Evolutionary conservation across 2,329 filamentous ascomycete species (phyloP).

Genomic region (Apiospora koreana): DNA sequence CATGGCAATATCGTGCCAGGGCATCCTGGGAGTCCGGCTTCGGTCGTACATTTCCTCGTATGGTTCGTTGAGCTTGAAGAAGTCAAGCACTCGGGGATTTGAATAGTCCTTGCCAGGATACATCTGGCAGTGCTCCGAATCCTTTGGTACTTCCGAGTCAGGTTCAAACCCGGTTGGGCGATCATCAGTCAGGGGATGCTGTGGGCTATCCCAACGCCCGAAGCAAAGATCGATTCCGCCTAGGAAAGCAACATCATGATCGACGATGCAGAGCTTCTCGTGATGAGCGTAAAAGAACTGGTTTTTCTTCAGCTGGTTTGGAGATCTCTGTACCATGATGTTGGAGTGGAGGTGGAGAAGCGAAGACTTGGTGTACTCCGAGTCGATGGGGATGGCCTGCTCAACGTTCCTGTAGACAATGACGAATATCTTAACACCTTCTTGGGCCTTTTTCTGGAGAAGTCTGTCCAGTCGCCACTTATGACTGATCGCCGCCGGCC

Average conservation of each 20-base stretch:
- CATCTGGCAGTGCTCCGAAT: slow-evolving; percentile 91
- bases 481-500: slow-evolving; percentile 92
- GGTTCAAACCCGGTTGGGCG: slow-evolving; percentile 93
- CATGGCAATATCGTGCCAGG: slow-evolving; percentile 98
- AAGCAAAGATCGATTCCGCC: slow-evolving; percentile 97
- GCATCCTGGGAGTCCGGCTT: slow-evolving; percentile 86
- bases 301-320: slow-evolving; percentile 97
- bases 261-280: slow-evolving; percentile 95
- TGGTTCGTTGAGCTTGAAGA: slow-evolving; percentile 87
- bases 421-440: slow-evolving; percentile 96
- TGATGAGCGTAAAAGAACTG: slow-evolving; percentile 99
- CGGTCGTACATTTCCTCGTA: slow-evolving; percentile 99
- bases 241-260: slow-evolving; percentile 93
- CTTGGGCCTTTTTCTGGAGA: slow-evolving; percentile 87
- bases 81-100: slow-evolving; percentile 93
- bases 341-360: slow-evolving; percentile 94
- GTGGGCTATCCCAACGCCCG: slow-evolving; percentile 94
- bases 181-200: slow-evolving; percentile 88
- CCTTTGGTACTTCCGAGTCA: slow-evolving; percentile 70
- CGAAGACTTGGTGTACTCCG: slow-evolving; percentile 96
- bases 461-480: slow-evolving; percentile 96
- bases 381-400: slow-evolving; percentile 95
- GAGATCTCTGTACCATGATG: slow-evolving; percentile 92
- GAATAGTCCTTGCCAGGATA: slow-evolving; percentile 99
- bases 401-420: slow-evolving; percentile 98